These are phyloP conservation scores for Cutaneotrichosporon cyanovorans DNA, from an alignment of 1,284 basidiomycete species.

Conservation along the genomic window DNA sequence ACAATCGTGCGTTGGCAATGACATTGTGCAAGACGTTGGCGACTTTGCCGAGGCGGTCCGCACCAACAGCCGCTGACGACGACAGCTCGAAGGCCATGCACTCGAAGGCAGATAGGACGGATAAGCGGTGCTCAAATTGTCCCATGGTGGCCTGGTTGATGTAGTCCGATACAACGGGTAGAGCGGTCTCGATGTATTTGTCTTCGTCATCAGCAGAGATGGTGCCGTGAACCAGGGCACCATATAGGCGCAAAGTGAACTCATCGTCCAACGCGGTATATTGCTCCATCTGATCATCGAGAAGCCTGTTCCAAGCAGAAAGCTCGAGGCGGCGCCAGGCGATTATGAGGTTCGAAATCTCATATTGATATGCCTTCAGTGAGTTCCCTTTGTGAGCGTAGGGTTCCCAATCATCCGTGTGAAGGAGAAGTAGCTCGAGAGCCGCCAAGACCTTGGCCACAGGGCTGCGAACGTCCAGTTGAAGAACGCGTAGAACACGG, in stretches of 20 bases:
- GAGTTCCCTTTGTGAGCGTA: conserved; percentile 84
- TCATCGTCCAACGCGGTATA: conserved; percentile 62
- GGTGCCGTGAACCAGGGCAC: conserved; percentile 63
- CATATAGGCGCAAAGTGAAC: conserved; percentile 92
- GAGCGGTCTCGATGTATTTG: conserved; percentile 54
- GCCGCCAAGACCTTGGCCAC: conserved; percentile 77
- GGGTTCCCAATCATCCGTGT: conserved; percentile 95
- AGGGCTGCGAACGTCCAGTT: conserved; percentile 61
- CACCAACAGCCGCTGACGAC: conserved; percentile 36
- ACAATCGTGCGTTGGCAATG: conserved; percentile 61
- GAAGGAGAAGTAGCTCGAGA: conserved; percentile 75
- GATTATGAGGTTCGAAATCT: conserved; percentile 68
- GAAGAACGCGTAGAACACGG: conserved; percentile 65
- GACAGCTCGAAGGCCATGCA: conserved; percentile 35
- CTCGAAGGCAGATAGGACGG: conserved; percentile 64
- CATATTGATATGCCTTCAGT: conserved; percentile 60
- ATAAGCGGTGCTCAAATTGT: conserved; percentile 66
- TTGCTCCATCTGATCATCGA: conserved; percentile 61
- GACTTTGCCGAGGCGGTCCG: conserved; percentile 49
- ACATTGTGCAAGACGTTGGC: conserved; percentile 62
- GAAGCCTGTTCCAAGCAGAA: conserved; percentile 72
- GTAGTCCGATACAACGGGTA: conserved; percentile 77
- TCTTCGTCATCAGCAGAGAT: conserved; percentile 48
- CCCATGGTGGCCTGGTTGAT: conserved; percentile 71
- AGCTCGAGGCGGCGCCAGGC: conserved; percentile 87